Conservation (phyloP, 1,284 basidiomycete genomes). For the Trametes polyzona region DNA sequence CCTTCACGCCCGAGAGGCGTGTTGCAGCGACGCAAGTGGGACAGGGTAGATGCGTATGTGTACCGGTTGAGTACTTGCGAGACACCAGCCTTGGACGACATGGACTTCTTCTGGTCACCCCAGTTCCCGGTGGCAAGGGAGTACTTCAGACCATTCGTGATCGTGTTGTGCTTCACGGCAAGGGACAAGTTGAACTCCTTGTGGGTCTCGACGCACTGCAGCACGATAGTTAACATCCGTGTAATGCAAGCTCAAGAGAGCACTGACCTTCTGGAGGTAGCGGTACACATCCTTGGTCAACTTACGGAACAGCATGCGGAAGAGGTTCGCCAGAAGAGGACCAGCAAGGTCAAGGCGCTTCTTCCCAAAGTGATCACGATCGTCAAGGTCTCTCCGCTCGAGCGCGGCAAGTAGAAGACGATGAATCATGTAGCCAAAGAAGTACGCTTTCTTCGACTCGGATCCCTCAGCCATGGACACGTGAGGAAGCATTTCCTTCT, state of each 20-base stretch:
- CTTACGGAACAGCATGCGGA: slow-evolving; percentile 98
- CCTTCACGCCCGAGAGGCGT: slow-evolving; percentile 98
- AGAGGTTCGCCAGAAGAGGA: slow-evolving; percentile 92
- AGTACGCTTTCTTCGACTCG: slow-evolving; percentile 98
- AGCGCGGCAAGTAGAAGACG: slow-evolving; percentile 91
- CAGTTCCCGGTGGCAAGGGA: slow-evolving; percentile 99
- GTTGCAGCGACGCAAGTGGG: slow-evolving; percentile 97
- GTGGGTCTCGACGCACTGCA: slow-evolving; percentile 93
- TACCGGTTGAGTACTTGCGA: slow-evolving; percentile 99
- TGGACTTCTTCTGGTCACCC: slow-evolving; percentile 99
- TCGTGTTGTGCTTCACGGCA: slow-evolving; percentile 95
- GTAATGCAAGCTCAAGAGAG: not conserved
- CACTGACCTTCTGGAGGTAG: slow-evolving; percentile 89
- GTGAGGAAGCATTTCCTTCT: slow-evolving; percentile 99
- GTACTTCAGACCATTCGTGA: slow-evolving; percentile 98
- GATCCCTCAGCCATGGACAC: slow-evolving; percentile 96
- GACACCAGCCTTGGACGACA: slow-evolving; percentile 97
- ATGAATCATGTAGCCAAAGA: slow-evolving; percentile 99
- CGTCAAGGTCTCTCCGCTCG: slow-evolving; percentile 94
- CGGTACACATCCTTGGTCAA: slow-evolving; percentile 97
- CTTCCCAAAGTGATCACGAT: slow-evolving; percentile 99
- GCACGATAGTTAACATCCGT: slow-evolving; percentile 15
- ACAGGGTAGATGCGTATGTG: slow-evolving; percentile 97
- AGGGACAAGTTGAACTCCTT: slow-evolving; percentile 93
- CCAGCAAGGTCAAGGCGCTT: slow-evolving; percentile 97